Percentiles rank a stretch among this genome's conserved stretches.
phyloP scores from a whole-genome alignment of 345 rosid species.

The Salix viminalis region DNA sequence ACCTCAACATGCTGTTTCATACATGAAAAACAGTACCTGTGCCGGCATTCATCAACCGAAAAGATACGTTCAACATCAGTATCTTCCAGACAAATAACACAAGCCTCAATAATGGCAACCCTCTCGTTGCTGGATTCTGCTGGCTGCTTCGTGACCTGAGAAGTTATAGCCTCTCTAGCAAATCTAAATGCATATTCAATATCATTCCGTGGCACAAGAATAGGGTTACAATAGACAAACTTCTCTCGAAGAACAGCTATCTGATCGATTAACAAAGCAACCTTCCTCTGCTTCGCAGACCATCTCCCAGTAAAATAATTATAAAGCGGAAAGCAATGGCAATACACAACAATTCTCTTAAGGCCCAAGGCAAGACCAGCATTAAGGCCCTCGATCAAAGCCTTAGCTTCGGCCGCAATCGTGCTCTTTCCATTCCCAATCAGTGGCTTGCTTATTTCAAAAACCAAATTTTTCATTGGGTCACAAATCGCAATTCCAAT shows the following conservation, averaged over 20 bases:
- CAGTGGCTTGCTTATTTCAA: slow-evolving; percentile 36
- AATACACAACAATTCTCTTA: slow-evolving; percentile 37
- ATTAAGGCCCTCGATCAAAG: slow-evolving; percentile 59
- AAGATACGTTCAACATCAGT: slow-evolving; percentile 48
- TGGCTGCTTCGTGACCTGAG: slow-evolving; percentile 49
- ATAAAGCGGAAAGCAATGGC: slow-evolving; percentile 36
- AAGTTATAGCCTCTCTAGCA: slow-evolving; percentile 67
- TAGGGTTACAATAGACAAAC: slow-evolving; percentile 38
- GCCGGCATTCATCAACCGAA: slow-evolving; percentile 60
- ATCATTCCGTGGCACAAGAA: slow-evolving; percentile 37
- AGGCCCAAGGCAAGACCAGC: slow-evolving; percentile 59
- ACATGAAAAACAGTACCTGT: slow-evolving; percentile 73
- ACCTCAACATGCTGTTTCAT: slow-evolving; percentile 80
- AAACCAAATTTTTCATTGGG: slow-evolving; percentile 35
- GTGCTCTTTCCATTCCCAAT: slow-evolving; percentile 25
- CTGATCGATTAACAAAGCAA: slow-evolving; percentile 43
- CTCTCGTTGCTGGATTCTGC: slow-evolving; percentile 35
- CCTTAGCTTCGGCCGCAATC: slow-evolving; percentile 42
- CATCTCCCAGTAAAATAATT: slow-evolving; percentile 46
- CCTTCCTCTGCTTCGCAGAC: slow-evolving; percentile 34
- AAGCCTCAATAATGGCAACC: slow-evolving; percentile 36
- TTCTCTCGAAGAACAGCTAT: slow-evolving; percentile 39
- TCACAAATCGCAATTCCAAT: slow-evolving; percentile 57
- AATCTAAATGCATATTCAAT: slow-evolving; percentile 56
- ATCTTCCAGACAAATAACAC: slow-evolving; percentile 59